A percentile compares a stretch with the other conserved stretches of the same genome.
phyloP scores from a whole-genome alignment of 345 rosid genomes.

The Melaleuca quinquenervia region DNA sequence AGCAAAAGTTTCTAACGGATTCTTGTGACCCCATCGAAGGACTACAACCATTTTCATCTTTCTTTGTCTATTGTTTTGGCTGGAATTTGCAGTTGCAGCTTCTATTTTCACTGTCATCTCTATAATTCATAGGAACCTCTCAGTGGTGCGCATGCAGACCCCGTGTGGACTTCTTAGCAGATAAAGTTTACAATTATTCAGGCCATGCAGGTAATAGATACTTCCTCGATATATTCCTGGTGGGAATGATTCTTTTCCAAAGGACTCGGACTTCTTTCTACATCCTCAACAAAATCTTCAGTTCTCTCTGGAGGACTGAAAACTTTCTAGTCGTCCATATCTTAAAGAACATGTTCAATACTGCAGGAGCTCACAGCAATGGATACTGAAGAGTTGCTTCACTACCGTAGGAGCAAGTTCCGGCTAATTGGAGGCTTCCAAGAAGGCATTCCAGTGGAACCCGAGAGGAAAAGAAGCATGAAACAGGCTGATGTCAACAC shows the following conservation, averaged over 20 bases:
- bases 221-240: not conserved
- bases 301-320: slow-evolving; percentile 3
- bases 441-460: slow-evolving; percentile 54
- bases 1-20: not conserved
- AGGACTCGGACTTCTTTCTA: not conserved
- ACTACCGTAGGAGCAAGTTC: slow-evolving; percentile 68
- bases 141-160: slow-evolving; percentile 89
- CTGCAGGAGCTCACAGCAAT: slow-evolving; percentile 62
- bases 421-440: slow-evolving; percentile 68
- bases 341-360: not conserved
- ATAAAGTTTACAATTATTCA: slow-evolving; percentile 72
- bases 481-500: slow-evolving; percentile 32
- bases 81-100: not conserved
- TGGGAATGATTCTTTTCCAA: not conserved
- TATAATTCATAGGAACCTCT: slow-evolving; percentile 58
- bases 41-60: not conserved
- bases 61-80: not conserved
- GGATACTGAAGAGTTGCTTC: slow-evolving; percentile 52
- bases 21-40: not conserved
- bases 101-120: not conserved
- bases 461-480: slow-evolving; percentile 54
- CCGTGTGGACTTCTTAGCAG: slow-evolving; percentile 77
- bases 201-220: slow-evolving; percentile 43
- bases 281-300: not conserved
- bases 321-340: not conserved